A percentile compares a stretch with the other conserved stretches of the same genome.
Conservation (phyloP, 2,329 filamentous ascomycete genomes). For the Fusarium anguioides region DNA sequence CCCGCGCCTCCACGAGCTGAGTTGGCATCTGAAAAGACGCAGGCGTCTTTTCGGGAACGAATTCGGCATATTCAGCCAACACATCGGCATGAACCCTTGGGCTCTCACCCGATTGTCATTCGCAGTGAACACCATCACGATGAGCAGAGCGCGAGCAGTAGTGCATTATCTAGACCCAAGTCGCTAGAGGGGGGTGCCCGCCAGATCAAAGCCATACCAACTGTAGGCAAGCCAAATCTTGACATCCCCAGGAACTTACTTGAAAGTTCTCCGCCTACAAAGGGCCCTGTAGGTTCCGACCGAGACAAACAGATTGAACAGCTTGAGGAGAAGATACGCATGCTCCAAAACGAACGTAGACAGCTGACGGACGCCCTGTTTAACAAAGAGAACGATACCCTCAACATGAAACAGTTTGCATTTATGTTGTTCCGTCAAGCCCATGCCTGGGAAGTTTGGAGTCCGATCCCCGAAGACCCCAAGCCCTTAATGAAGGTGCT, state of each 20-base stretch:
- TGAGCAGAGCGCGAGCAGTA: not conserved
- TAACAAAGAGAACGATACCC: not conserved
- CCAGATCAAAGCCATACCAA: not conserved
- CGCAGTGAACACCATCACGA: too few relatives aligned
- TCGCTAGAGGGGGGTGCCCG: too few relatives aligned
- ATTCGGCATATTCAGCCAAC: not conserved
- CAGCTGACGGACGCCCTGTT: not conserved
- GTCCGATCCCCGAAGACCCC: not conserved
- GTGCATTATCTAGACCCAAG: not conserved
- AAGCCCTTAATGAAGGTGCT: not conserved
- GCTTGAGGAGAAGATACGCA: not conserved
- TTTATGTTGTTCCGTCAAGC: not conserved
- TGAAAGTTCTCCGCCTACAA: not conserved
- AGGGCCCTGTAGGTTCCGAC: not conserved
- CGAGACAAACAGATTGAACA: not conserved
- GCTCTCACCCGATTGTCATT: constrained; percentile 4
- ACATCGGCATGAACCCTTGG: not conserved
- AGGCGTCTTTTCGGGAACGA: not conserved
- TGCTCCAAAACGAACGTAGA: not conserved
- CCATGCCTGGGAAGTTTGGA: not conserved
- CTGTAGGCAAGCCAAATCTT: too few relatives aligned
- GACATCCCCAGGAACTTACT: too few relatives aligned
- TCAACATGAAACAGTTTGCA: not conserved
- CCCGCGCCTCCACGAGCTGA: not conserved
- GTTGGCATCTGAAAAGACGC: not conserved